These are phyloP conservation scores for Ceratocystis huliohia DNA, from an alignment of 2,329 filamentous ascomycete species.

Conservation along the genomic window DNA sequence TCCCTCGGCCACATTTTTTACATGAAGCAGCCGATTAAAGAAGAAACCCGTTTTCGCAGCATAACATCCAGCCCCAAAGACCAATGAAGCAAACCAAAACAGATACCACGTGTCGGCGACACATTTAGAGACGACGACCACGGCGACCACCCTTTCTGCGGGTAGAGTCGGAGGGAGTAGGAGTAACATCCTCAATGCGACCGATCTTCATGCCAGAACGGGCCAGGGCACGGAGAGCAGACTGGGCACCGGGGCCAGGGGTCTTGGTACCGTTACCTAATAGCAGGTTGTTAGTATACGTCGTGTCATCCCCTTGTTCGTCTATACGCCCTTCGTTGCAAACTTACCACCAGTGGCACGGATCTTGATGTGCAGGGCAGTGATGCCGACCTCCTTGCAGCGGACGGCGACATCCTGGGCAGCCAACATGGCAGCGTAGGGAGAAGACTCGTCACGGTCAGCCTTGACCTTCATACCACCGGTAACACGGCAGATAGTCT, in stretches of 20 bases:
- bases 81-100: constrained; percentile 21
- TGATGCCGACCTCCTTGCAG: constrained; percentile 60
- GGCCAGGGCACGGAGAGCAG: constrained; percentile 93
- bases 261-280: constrained; percentile 98
- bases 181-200: constrained; percentile 98
- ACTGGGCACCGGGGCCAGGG: constrained; percentile 96
- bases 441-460: constrained; percentile 98
- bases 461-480: constrained; percentile 99
- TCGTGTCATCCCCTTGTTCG: neutral
- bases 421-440: constrained; percentile 99
- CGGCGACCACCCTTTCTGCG: constrained; percentile 99
- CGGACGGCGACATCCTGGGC: constrained; percentile 93
- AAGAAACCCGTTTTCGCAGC: constrained; percentile 22
- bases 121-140: constrained; percentile 94
- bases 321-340: neutral
- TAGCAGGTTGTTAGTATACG: constrained; percentile 12
- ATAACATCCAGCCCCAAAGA: constrained; percentile 20
- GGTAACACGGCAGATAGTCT: constrained; percentile 99
- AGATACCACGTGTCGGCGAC: constrained; percentile 17
- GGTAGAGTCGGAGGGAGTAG: constrained; percentile 97
- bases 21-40: constrained; percentile 21
- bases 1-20: constrained; percentile 21
- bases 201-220: constrained; percentile 99
- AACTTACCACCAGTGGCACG: constrained; percentile 87
- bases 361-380: constrained; percentile 99